Evolutionary conservation across 2,329 filamentous ascomycete genomes (phyloP).

Genomic region (Beauveria bassiana): DNA sequence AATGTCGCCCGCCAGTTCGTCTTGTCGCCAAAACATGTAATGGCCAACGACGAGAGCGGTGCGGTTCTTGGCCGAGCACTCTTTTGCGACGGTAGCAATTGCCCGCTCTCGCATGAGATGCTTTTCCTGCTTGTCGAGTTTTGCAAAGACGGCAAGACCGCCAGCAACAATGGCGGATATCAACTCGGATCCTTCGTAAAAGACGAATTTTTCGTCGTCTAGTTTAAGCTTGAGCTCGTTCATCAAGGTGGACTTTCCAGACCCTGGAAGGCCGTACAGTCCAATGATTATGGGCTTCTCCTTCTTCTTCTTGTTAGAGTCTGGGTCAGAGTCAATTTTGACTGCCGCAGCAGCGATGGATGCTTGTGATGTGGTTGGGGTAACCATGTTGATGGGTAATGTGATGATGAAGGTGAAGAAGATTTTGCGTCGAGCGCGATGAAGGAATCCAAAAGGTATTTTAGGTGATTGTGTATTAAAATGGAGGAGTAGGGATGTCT

Average conservation of each 20-base stretch:
- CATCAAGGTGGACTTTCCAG: conserved; percentile 43
- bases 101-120: conserved; percentile 32
- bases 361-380: neutral
- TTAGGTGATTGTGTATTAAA: neutral
- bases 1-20: conserved; percentile 20
- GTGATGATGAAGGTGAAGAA: neutral
- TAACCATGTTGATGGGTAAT: neutral
- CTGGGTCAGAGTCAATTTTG: neutral
- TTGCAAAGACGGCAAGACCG: conserved; percentile 40
- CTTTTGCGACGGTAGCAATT: conserved; percentile 34
- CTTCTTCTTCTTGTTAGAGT: neutral
- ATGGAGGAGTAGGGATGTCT: neutral
- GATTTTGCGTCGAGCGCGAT: neutral
- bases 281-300: conserved; percentile 37
- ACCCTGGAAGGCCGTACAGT: conserved; percentile 46
- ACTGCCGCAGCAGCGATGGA: neutral
- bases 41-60: conserved; percentile 47
- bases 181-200: conserved; percentile 45
- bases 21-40: conserved; percentile 44
- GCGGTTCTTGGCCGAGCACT: conserved; percentile 26
- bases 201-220: conserved; percentile 28
- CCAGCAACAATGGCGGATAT: conserved; percentile 36
- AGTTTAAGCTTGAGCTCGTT: conserved; percentile 30
- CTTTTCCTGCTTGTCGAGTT: conserved; percentile 29
- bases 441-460: neutral